A percentile compares a stretch with the other conserved stretches of the same genome.
phyloP scores from a whole-genome alignment of 306 rosid genomes.

The Trifolium pratense region DNA sequence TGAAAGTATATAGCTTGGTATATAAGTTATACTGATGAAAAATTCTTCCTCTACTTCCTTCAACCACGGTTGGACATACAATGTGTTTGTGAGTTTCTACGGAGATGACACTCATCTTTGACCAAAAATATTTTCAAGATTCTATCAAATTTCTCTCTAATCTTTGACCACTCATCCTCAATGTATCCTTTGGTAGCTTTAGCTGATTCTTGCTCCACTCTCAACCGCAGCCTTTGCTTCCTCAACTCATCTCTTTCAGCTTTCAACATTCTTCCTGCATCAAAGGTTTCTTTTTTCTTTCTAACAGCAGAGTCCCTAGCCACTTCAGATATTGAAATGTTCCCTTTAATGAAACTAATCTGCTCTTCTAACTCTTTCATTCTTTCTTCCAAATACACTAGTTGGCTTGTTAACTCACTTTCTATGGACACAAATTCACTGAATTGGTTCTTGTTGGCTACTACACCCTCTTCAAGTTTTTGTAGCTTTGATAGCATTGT shows the following conservation, averaged over 20 bases:
- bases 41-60: slow-evolving; percentile 11
- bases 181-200: slow-evolving; percentile 30
- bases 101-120: slow-evolving; percentile 40
- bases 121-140: background rate
- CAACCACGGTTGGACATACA: slow-evolving; percentile 37
- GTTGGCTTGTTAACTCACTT: slow-evolving; percentile 35
- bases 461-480: slow-evolving; percentile 18
- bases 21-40: background rate
- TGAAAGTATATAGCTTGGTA: background rate
- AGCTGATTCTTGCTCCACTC: slow-evolving; percentile 25
- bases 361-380: slow-evolving; percentile 35
- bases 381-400: slow-evolving; percentile 38
- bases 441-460: slow-evolving; percentile 17
- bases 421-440: slow-evolving; percentile 23
- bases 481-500: slow-evolving; percentile 1
- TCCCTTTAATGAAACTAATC: slow-evolving; percentile 22
- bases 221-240: slow-evolving; percentile 10
- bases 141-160: slow-evolving; percentile 14
- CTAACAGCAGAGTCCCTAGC: slow-evolving; percentile 11
- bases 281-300: slow-evolving; percentile 29
- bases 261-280: slow-evolving; percentile 32
- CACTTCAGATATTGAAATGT: slow-evolving; percentile 22
- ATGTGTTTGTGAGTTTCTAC: slow-evolving; percentile 40
- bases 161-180: slow-evolving; percentile 34
- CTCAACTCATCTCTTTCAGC: slow-evolving; percentile 31